Evolutionary conservation across 2,329 filamentous ascomycete species (phyloP).

Genomic region (Trichoderma pleuroti): DNA sequence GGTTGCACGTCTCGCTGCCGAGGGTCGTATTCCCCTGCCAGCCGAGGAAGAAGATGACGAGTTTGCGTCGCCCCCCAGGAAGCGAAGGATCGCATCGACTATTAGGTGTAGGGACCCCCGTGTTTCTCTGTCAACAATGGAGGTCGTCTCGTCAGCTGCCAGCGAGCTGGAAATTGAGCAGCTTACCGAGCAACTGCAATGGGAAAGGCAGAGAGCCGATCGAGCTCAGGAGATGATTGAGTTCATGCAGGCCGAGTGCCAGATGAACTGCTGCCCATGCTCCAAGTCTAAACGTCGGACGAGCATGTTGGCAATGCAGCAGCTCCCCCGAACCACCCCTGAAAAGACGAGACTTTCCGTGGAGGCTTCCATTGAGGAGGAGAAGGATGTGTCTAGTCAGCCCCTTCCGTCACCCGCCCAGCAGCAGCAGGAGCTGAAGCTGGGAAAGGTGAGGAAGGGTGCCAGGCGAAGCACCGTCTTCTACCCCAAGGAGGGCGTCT

Average conservation of each 20-base stretch:
- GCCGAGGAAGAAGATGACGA: constrained; percentile 55
- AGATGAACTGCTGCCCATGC: constrained; percentile 63
- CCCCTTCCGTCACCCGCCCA: constrained; percentile 26
- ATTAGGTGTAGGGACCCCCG: constrained; percentile 36
- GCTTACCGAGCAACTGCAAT: constrained; percentile 49
- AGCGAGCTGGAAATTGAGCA: constrained; percentile 59
- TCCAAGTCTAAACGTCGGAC: constrained; percentile 35
- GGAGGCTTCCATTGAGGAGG: constrained; percentile 21
- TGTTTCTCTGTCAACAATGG: constrained; percentile 45
- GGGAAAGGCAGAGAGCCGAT: constrained; percentile 62
- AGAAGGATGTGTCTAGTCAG: constrained; percentile 24
- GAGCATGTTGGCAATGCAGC: constrained; percentile 21
- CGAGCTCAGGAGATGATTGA: constrained; percentile 70
- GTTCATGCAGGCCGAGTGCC: constrained; percentile 72
- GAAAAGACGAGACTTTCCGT: constrained; percentile 3
- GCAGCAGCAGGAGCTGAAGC: constrained; percentile 24
- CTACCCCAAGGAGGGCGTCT: constrained; percentile 60
- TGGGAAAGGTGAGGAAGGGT: constrained; percentile 35
- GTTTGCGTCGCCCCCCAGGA: constrained; percentile 59
- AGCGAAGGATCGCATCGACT: constrained; percentile 23
- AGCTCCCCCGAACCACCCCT: constrained; percentile 12
- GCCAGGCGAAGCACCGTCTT: constrained; percentile 54
- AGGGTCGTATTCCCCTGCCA: constrained; percentile 66
- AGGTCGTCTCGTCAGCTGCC: constrained; percentile 52
- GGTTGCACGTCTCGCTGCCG: constrained; percentile 66